phyloP scores from a whole-genome alignment of 2,329 filamentous ascomycete species.

The Penicillium oxalicum region DNA sequence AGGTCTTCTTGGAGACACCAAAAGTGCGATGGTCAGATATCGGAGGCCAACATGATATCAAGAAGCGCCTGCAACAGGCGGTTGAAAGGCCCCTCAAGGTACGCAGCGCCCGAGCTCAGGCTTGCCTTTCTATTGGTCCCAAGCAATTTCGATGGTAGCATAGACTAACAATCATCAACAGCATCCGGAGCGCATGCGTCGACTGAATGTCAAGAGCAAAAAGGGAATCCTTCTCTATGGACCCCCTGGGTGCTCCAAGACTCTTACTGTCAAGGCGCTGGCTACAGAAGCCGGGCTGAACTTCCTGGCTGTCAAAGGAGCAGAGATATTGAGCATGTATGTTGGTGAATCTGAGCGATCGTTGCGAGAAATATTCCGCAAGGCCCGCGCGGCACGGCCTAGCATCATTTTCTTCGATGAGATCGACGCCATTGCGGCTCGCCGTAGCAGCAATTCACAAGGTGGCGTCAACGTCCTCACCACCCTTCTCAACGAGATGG shows the following conservation, averaged over 20 bases:
- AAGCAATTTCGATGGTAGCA: neutral
- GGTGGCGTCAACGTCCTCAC: constrained; percentile 73
- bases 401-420: constrained; percentile 97
- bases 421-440: constrained; percentile 75
- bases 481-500: constrained; percentile 89
- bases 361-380: constrained; percentile 76
- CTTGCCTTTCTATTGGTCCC: neutral
- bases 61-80: constrained; percentile 57
- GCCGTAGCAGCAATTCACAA: constrained; percentile 47
- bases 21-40: constrained; percentile 83
- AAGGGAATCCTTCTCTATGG: constrained; percentile 88
- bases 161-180: constrained; percentile 22
- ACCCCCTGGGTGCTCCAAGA: constrained; percentile 91
- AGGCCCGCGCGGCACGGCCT: constrained; percentile 76
- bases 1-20: constrained; percentile 81
- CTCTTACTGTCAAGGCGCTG: constrained; percentile 81
- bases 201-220: constrained; percentile 53
- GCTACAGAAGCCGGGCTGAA: constrained; percentile 88
- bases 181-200: constrained; percentile 47
- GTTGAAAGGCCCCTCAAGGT: constrained; percentile 55
- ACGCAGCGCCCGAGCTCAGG: constrained; percentile 7
- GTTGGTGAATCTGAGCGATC: constrained; percentile 89
- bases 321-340: constrained; percentile 93
- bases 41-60: constrained; percentile 73
- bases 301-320: constrained; percentile 90